These are phyloP conservation scores for Ceratorhiza oryzae-sativae DNA, from an alignment of 1,284 basidiomycete genomes.

Conservation along the genomic window DNA sequence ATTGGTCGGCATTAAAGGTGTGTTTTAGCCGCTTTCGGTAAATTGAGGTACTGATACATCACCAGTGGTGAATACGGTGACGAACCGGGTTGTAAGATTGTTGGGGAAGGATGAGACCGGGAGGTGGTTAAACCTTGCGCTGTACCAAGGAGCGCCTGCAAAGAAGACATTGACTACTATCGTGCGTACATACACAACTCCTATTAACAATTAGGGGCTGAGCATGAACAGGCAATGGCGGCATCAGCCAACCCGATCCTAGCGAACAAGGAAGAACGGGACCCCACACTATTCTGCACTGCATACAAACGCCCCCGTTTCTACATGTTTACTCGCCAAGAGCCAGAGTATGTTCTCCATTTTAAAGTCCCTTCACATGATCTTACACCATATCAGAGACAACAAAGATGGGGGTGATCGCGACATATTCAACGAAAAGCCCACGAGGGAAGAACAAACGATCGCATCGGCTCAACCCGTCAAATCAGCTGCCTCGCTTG, in stretches of 20 bases:
- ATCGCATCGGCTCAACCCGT: constrained; percentile 71
- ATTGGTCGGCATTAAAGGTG: constrained; percentile 93
- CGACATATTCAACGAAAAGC: constrained; percentile 98
- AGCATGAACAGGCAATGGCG: constrained; percentile 77
- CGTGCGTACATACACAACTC: constrained; percentile 55
- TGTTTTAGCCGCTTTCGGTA: constrained; percentile 42
- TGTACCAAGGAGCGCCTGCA: constrained; percentile 93
- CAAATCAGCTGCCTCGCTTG: constrained; percentile 64
- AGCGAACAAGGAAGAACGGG: constrained; percentile 79
- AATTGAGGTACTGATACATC: not conserved
- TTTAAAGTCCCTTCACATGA: not conserved
- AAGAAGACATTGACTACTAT: constrained; percentile 86
- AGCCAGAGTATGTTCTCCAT: constrained; percentile 75
- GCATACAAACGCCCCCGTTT: constrained; percentile 95
- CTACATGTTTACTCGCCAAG: constrained; percentile 93
- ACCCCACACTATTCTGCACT: constrained; percentile 93
- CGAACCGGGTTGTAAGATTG: constrained; percentile 89
- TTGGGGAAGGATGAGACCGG: constrained; percentile 95
- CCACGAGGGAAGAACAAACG: constrained; percentile 95
- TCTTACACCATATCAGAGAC: constrained; percentile 61
- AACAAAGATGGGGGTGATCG: constrained; percentile 82
- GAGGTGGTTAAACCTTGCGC: constrained; percentile 84
- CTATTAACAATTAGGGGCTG: not conserved
- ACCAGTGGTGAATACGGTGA: constrained; percentile 90
- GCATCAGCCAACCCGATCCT: constrained; percentile 95